These are phyloP conservation scores for Graphiopsis chlorocephala DNA, from an alignment of 2,329 filamentous ascomycete species.

Conservation along the genomic window DNA sequence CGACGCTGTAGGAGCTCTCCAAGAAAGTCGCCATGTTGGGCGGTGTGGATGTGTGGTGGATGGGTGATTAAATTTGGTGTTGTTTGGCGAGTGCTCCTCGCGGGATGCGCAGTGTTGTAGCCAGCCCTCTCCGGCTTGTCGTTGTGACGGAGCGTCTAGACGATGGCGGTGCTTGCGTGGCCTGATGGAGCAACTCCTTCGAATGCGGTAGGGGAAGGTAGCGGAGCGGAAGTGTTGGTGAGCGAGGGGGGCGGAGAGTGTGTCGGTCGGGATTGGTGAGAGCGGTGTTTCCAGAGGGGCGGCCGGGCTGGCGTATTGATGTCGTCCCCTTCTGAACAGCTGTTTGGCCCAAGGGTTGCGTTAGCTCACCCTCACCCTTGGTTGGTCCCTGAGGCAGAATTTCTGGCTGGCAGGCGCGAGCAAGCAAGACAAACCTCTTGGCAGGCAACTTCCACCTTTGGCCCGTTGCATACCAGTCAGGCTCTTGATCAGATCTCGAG, in stretches of 20 bases:
- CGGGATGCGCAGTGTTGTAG: conserved; percentile 23
- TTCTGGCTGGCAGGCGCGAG: not conserved
- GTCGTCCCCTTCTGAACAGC: conserved; percentile 14
- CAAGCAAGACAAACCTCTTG: not conserved
- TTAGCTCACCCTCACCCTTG: not conserved
- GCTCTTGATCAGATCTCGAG: not conserved
- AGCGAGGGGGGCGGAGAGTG: not conserved
- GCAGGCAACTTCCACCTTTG: conserved; percentile 4
- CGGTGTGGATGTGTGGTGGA: conserved; percentile 38
- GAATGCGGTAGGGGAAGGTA: not conserved
- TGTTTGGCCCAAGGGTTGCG: not conserved
- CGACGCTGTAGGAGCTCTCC: conserved; percentile 91
- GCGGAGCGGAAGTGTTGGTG: not conserved
- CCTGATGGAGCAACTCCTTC: not conserved
- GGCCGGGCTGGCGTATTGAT: conserved; percentile 5
- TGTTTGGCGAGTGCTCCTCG: conserved; percentile 28
- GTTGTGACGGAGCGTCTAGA: not conserved
- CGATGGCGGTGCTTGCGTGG: conserved; percentile 7
- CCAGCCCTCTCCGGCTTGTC: conserved; percentile 26
- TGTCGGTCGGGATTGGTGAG: not conserved
- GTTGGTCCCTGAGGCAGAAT: not conserved
- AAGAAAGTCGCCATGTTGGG: conserved; percentile 87
- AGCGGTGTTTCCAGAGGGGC: conserved; percentile 1
- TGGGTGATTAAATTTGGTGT: conserved; percentile 2
- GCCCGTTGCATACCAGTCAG: not conserved